Percentiles rank a stretch among this genome's conserved stretches.
Conservation (phyloP, 306 rosid species). For the Rosa persica region DNA sequence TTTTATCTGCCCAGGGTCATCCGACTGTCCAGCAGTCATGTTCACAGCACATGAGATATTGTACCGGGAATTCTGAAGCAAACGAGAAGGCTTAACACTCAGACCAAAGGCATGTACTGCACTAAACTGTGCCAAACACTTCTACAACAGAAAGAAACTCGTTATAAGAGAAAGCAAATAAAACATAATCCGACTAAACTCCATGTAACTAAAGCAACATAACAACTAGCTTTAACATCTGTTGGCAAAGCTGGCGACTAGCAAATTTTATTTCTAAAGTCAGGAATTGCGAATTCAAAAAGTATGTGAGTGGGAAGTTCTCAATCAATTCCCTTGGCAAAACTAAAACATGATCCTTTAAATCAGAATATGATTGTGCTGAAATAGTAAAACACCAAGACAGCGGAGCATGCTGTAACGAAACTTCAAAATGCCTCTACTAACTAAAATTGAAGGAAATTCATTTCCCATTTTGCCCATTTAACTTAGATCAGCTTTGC, state of each 20-base stretch:
- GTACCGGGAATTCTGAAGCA: slow-evolving; percentile 33
- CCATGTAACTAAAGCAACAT: neutral
- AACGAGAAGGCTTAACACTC: slow-evolving; percentile 34
- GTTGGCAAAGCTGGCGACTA: neutral
- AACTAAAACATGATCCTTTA: neutral
- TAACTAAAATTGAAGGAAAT: too few species aligned
- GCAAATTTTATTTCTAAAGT: neutral
- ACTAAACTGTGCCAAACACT: slow-evolving; percentile 24
- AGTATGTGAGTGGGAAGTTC: neutral
- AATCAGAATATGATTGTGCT: neutral
- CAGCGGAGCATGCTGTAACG: neutral
- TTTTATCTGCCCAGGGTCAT: slow-evolving; percentile 44
- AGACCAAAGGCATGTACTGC: slow-evolving; percentile 27
- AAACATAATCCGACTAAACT: neutral
- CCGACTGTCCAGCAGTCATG: slow-evolving; percentile 69
- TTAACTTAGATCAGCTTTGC: neutral
- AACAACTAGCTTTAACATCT: neutral
- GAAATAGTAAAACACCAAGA: neutral
- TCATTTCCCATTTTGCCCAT: neutral
- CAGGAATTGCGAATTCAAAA: neutral
- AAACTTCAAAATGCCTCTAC: neutral
- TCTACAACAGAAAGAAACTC: slow-evolving; percentile 25
- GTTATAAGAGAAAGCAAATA: neutral
- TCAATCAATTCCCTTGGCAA: neutral
- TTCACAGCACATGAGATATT: slow-evolving; percentile 50